Conservation (phyloP, 1,284 basidiomycete genomes). For the Macrocystidia cucumis region DNA sequence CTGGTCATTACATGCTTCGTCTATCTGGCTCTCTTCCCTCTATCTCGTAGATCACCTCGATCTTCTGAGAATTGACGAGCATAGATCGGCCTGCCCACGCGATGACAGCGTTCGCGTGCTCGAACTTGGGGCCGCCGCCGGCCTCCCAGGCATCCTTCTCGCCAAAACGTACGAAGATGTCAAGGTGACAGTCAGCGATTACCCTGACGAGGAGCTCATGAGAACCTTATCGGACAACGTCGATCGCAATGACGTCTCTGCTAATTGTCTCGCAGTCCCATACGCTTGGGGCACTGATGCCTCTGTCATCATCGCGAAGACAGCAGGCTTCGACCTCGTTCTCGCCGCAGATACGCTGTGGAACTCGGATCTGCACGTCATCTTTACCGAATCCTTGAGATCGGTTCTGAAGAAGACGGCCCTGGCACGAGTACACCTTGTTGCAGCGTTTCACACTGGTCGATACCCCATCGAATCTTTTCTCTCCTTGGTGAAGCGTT, state of each 20-base stretch:
- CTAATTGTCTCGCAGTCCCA: slow-evolving; percentile 40
- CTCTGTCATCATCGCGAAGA: slow-evolving; percentile 21
- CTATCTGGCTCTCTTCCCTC: slow-evolving; percentile 62
- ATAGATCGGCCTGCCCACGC: too few species aligned
- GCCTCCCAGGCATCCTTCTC: slow-evolving; percentile 61
- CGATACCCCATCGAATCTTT: slow-evolving; percentile 61
- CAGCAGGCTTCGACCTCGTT: slow-evolving; percentile 48
- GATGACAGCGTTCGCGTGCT: slow-evolving; percentile 33
- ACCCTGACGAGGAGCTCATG: slow-evolving; percentile 61
- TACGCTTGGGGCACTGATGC: slow-evolving; percentile 60
- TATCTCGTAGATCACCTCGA: slow-evolving; percentile 58
- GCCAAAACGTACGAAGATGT: slow-evolving; percentile 36
- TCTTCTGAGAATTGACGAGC: slow-evolving; percentile 29
- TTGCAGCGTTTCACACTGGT: slow-evolving; percentile 70
- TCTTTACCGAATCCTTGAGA: slow-evolving; percentile 45
- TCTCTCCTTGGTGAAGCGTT: slow-evolving; percentile 26
- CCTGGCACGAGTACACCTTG: slow-evolving; percentile 45
- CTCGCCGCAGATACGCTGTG: slow-evolving; percentile 71
- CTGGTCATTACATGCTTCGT: slow-evolving; percentile 68
- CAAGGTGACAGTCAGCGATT: slow-evolving; percentile 54
- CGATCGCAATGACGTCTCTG: slow-evolving; percentile 34
- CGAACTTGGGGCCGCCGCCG: slow-evolving; percentile 68
- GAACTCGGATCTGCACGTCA: slow-evolving; percentile 51
- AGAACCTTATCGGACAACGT: slow-evolving; percentile 51
- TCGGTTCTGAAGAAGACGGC: slow-evolving; percentile 33